These are phyloP conservation scores for Xerocomus spinulosus DNA, from an alignment of 768 basidiomycete species.

Conservation along the genomic window DNA sequence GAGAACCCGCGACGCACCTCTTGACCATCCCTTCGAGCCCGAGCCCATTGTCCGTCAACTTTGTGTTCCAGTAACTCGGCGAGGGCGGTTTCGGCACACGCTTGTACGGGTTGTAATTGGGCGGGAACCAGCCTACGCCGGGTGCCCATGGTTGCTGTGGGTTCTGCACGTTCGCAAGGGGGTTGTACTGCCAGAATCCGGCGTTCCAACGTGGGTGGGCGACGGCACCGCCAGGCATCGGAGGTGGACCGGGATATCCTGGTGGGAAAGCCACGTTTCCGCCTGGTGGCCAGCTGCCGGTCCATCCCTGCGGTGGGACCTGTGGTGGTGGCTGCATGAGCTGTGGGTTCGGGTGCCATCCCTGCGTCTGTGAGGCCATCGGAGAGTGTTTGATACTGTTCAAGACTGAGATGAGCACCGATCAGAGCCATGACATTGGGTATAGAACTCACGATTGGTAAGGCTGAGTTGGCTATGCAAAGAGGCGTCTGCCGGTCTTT, in stretches of 20 bases:
- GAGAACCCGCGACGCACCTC: conserved; percentile 40
- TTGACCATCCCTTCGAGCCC: conserved; percentile 60
- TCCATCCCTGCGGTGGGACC: conserved; percentile 31
- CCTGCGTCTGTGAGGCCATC: conserved; percentile 26
- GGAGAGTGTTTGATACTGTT: neutral
- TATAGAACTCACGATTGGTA: neutral
- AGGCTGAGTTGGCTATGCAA: neutral
- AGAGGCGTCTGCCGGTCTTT: too few species aligned
- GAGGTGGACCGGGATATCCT: conserved; percentile 46
- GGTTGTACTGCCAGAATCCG: conserved; percentile 51
- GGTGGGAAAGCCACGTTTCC: conserved; percentile 28
- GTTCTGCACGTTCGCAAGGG: conserved; percentile 30
- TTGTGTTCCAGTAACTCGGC: conserved; percentile 58
- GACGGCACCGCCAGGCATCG: conserved; percentile 47
- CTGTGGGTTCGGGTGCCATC: conserved; percentile 33
- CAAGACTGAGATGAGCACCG: conserved; percentile 9
- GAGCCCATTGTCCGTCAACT: conserved; percentile 58
- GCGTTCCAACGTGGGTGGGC: conserved; percentile 45
- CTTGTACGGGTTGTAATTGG: conserved; percentile 58
- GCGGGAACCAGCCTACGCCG: conserved; percentile 27
- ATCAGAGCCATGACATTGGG: neutral
- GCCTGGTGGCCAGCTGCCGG: conserved; percentile 35
- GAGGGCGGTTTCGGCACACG: conserved; percentile 56
- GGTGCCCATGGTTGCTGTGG: conserved; percentile 31
- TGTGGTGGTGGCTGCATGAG: conserved; percentile 28